Evolutionary conservation across 768 basidiomycete genomes (phyloP).

Genomic region (Phanerodontia chrysosporium): DNA sequence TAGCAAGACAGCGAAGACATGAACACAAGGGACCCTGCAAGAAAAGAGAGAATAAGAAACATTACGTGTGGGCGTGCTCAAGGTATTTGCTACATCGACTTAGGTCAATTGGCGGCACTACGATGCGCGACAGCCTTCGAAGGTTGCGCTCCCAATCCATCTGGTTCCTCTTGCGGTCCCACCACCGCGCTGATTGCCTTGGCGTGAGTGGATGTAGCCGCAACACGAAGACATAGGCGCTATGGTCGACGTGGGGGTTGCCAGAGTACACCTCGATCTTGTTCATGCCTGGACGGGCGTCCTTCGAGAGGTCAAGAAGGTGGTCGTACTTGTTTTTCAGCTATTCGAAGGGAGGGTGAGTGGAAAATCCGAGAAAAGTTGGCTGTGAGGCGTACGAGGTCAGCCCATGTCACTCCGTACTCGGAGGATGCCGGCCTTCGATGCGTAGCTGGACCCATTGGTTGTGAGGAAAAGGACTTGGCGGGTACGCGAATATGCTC

Average conservation of each 20-base stretch:
- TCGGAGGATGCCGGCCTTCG: not conserved
- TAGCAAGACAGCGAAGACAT: not conserved
- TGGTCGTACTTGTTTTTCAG: not conserved
- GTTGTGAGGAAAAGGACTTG: not conserved
- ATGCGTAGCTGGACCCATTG: not conserved
- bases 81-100: not conserved
- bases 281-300: constrained; percentile 11
- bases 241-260: constrained; percentile 5
- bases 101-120: not conserved
- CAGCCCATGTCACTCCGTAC: not conserved
- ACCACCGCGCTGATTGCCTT: not conserved
- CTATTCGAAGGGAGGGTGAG: not conserved
- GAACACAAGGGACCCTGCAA: too few relatives aligned
- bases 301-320: not conserved
- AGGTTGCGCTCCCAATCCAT: not conserved
- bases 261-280: constrained; percentile 10
- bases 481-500: not conserved
- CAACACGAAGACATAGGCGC: constrained; percentile 15
- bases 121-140: not conserved
- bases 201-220: constrained; percentile 15
- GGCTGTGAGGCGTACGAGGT: not conserved
- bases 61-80: not conserved
- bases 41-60: not conserved
- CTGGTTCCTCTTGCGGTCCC: not conserved
- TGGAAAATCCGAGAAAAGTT: not conserved